These are phyloP conservation scores for Aureobasidium sp. DNA, from an alignment of 2,329 filamentous ascomycete species.

Conservation along the genomic window DNA sequence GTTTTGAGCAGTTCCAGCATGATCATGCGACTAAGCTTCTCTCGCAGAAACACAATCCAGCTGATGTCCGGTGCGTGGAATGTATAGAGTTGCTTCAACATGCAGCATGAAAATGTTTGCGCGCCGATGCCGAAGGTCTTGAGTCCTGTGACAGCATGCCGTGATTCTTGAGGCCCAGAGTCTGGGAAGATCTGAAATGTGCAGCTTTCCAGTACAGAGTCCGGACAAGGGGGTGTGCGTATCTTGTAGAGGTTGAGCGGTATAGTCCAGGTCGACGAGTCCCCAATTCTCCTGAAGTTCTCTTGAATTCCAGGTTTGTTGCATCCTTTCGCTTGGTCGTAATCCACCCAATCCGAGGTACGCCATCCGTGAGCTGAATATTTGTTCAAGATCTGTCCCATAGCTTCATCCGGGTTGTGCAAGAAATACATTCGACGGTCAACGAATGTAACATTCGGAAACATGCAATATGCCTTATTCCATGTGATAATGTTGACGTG, in stretches of 20 bases:
- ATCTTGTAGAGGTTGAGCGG: background rate
- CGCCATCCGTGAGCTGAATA: constrained; percentile 6
- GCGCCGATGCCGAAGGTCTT: constrained; percentile 3
- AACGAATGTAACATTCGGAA: constrained; percentile 8
- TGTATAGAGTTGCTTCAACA: constrained; percentile 5
- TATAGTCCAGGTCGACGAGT: constrained; percentile 1
- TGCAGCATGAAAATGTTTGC: constrained; percentile 2
- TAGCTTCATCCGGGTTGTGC: background rate
- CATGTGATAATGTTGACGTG: constrained; percentile 11
- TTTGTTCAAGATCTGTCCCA: background rate
- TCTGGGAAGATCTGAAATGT: constrained; percentile 1
- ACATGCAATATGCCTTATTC: constrained; percentile 12
- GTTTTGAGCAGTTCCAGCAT: constrained; percentile 2
- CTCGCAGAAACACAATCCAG: constrained; percentile 1
- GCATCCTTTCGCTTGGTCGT: background rate
- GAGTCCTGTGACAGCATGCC: background rate
- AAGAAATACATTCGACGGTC: constrained; percentile 2
- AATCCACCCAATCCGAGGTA: background rate
- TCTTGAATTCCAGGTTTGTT: background rate
- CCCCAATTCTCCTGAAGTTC: background rate
- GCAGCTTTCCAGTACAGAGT: constrained; percentile 1
- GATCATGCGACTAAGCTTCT: background rate
- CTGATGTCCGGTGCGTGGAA: background rate
- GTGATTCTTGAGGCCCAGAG: background rate
- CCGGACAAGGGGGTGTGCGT: background rate